Evolutionary conservation across 805 yeast genomes (phyloP), one percentile per base, ranked within the genome.

Genomic region (Wickerhamomyces bisporus): DNA sequence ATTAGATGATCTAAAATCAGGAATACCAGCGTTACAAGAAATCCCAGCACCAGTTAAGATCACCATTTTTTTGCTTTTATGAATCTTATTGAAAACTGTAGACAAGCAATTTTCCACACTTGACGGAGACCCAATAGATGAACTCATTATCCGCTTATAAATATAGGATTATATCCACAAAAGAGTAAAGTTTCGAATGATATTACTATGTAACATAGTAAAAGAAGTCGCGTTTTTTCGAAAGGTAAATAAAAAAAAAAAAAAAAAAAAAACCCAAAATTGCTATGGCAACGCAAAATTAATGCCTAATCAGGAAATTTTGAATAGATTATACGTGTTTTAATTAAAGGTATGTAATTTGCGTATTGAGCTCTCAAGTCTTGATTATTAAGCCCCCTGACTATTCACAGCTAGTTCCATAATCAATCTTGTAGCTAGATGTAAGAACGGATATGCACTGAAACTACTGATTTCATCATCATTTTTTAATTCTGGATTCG

Each of bases 391-490:
- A 11, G 60, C 62, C 14, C 65, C 62, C 44, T 87, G 96, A 53
- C 91, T 79, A 57, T 91, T 93, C 14, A 93, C 98, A 1, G 98
- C 98, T 48, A 91, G 70, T 61, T 91, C 98, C 96, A 91, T 88
- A 45, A 91, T 91, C 47, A 91, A 71, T 54, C 88, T 69, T 3
- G 98, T 91, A 30, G 97, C 91, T 53, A 91, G 67, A 60, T 93
- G 96, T 53, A 93, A 67, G 60, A 91, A 91, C 23, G 98, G 98
- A 57, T 91, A 91, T 0, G 97, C 97, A 34, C 93, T 81, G 55
- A 88, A 87, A n/a, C 94, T 83, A 42, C 87, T 81, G 63, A 83
- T 85, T 48, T 83, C 91, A 48, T 84, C 93, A 36, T 70, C 77
- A 34, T 69, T 68, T 39, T 53, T 47, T 3, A 58, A 45, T 30